Base-by-base conservation (phyloP, 257 asterid genomes). In the Gynochthodes officinalis region DNA sequence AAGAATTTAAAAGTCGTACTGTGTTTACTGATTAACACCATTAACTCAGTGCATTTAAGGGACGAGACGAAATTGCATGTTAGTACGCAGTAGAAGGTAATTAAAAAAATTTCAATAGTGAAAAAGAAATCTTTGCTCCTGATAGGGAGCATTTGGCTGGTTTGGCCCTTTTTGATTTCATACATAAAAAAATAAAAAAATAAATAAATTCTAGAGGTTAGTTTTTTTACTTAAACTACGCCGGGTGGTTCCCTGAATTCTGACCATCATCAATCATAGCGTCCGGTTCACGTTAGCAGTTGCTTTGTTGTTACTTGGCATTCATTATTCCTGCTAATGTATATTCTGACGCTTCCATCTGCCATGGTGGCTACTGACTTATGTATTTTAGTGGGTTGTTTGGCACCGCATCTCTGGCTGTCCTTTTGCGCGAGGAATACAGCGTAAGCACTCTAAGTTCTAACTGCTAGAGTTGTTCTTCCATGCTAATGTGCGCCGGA, bases 211-310 rank as follows among this genome's bases (percentile, higher is more conserved):
- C 0, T 53, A 5, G 8, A 3, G 30, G 28, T 53, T 21, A 23
- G 7, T 39, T 64, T 40, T 64, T n/a, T 64, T 1, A 23, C 28
- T 61, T 44, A 27, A 28, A 7, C 5, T 50, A 33, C 27, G 70
- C 70, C 76, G 19, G 32, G 44, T 15, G 4, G 13, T 32, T 30
- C n/a, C 39, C 46, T n/a, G 33, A 21, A 63, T 18, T 5, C 25
- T 35, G 64, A 69, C 30, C 67, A 52, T 25, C 16, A 35, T 71
- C 48, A 33, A 10, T 77, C 9, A 25, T 62, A 32, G 69, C 50
- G 30, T 61, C 32, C n/a, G 67, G 73, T 39, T 70, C 76, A 79
- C 73, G 73, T 70, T 78, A 74, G 82, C 68, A 48, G 59, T 30
- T 1, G 48, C 27, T 32, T 48, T 61, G 35, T 65, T 44, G 43